A percentile compares a stretch with the other conserved stretches of the same genome.
phyloP scores from a whole-genome alignment of 2,329 filamentous ascomycete species.

The Chrysosporium queenslandicum region DNA sequence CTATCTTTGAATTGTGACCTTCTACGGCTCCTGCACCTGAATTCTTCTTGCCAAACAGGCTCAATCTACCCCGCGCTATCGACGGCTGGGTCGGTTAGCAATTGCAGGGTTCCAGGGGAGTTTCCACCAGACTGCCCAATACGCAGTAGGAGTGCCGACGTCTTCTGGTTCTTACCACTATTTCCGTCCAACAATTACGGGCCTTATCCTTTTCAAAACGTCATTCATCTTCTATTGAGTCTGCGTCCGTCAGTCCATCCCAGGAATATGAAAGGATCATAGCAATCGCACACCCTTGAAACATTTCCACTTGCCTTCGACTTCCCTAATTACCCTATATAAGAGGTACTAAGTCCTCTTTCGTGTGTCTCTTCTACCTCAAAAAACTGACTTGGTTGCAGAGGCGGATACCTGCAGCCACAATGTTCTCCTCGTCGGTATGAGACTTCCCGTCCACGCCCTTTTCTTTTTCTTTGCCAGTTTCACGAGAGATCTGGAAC shows the following conservation, averaged over 20 bases:
- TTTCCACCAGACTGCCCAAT: background rate
- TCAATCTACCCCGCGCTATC: background rate
- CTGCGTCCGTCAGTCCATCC: no score
- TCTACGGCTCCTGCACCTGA: background rate
- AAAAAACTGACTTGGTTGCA: background rate
- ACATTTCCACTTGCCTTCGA: background rate
- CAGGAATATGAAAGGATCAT: slow-evolving; percentile 1
- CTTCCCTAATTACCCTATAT: background rate
- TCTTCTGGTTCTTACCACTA: background rate
- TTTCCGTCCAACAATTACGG: background rate
- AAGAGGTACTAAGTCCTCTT: background rate
- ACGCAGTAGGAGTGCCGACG: no score
- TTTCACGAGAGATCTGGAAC: background rate
- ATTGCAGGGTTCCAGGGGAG: background rate
- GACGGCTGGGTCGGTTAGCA: background rate
- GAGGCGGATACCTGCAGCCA: slow-evolving; percentile 3
- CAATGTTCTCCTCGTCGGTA: slow-evolving; percentile 8
- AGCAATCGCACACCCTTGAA: background rate
- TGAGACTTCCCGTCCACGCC: background rate
- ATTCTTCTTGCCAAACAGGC: background rate
- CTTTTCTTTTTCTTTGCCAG: background rate
- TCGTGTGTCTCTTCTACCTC: background rate
- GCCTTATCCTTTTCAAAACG: background rate
- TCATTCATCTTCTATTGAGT: background rate
- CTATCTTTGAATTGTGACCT: background rate